Evolutionary conservation across 805 yeast species (phyloP), one percentile per base, ranked within the genome.

Genomic region (Candida sithepensis): DNA sequence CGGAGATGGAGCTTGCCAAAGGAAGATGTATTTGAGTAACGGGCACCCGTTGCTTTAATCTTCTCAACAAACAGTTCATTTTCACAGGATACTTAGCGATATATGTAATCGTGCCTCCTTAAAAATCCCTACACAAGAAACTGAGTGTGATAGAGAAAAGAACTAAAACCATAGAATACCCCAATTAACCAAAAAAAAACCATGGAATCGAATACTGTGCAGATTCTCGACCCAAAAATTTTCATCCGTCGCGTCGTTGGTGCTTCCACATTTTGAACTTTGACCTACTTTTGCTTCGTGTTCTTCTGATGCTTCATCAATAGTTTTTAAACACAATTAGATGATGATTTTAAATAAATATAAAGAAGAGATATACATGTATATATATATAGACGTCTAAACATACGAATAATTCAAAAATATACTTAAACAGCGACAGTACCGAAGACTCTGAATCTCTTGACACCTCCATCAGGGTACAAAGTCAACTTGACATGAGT

Each of bases 381-480:
- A 12, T 12, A n/a, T 12, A 30, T 14, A 30, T 30, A 30, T 26
- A 26, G 12, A 12, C 12, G 12, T 7, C 28, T 24, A 24, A 7
- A 24, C 28, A 24, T 10, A 24, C 28, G 14, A 30, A 30, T 30
- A 30, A n/a, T n/a, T n/a, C n/a, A n/a, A n/a, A n/a, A n/a, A n/a
- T n/a, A n/a, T n/a, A n/a, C n/a, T 12, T 30, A 52, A 24, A 39
- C 47, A 42, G 46, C 51, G 14, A 64, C 37, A 28, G 71, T 72
- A 38, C 97, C 98, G 59, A 80, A 78, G 23, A 91, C 94, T 55
- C 96, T 79, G 34, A 92, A 69, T 64, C 99, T 79, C 74, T 92
- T 92, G 47, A 90, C 88, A 51, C 99, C 99, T 43, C 99, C 99
- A 63, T 92, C 99, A 20, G 99, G 99, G 54, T 90, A 85, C 65